These are phyloP conservation scores for Castanea crenata DNA, from an alignment of 306 rosid species.

Conservation along the genomic window DNA sequence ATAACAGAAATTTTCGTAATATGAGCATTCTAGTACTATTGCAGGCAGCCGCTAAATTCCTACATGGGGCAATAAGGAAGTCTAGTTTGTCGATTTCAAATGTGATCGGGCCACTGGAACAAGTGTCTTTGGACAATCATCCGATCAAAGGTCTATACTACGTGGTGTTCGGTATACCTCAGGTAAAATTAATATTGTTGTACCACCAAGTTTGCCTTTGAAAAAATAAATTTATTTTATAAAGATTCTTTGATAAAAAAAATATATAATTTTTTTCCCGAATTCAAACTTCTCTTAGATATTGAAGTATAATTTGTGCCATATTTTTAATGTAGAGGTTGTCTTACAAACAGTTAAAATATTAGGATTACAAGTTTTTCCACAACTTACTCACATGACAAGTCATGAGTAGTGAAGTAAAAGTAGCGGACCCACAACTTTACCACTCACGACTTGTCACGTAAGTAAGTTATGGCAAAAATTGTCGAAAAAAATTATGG, in stretches of 20 bases:
- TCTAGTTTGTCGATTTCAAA: slow-evolving; percentile 51
- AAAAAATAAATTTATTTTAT: too few relatives aligned
- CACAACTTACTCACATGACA: too few relatives aligned
- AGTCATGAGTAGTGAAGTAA: fast-evolving
- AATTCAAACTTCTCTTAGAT: too few relatives aligned
- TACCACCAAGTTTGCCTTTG: background rate
- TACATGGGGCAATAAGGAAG: slow-evolving; percentile 32
- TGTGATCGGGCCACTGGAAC: slow-evolving; percentile 56
- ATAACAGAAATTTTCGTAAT: background rate
- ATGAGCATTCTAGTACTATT: background rate
- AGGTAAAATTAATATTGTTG: slow-evolving; percentile 32
- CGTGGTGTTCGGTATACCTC: slow-evolving; percentile 42
- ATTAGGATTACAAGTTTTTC: too few relatives aligned
- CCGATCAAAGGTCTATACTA: slow-evolving; percentile 44
- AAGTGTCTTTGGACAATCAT: slow-evolving; percentile 48
- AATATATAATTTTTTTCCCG: too few relatives aligned
- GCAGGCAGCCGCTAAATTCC: slow-evolving; percentile 47
- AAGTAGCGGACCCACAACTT: fast-evolving
- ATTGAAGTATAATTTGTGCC: too few relatives aligned
- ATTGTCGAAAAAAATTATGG: too few relatives aligned
- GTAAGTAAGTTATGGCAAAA: too few relatives aligned
- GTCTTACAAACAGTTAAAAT: too few relatives aligned
- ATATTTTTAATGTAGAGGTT: too few relatives aligned
- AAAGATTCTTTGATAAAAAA: too few relatives aligned
- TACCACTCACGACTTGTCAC: too few relatives aligned